phyloP scores from a whole-genome alignment of 2,329 filamentous ascomycete species.

The Pezicula carpinea region DNA sequence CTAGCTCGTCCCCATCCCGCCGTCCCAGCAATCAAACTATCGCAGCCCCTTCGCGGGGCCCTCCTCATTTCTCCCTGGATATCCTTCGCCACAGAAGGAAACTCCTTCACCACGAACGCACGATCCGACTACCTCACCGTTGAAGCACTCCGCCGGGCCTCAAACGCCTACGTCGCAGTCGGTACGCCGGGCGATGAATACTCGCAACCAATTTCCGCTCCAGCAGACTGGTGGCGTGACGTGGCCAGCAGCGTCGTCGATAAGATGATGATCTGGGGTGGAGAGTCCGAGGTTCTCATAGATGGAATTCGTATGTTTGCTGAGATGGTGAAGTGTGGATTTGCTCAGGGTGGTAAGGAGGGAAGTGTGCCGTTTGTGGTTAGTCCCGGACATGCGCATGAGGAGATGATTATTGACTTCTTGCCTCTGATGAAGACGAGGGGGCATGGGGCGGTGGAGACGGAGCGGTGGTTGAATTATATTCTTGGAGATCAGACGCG shows the following conservation, averaged over 20 bases:
- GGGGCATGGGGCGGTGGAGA: neutral
- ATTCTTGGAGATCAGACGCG: neutral
- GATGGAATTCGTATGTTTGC: neutral
- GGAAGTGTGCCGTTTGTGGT: neutral
- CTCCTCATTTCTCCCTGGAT: slow-evolving; percentile 1
- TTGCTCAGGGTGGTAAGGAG: neutral
- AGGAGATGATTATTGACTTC: slow-evolving; percentile 2
- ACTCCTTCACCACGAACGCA: neutral
- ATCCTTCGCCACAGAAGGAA: neutral
- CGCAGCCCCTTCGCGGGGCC: neutral
- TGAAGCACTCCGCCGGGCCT: neutral
- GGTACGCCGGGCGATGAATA: neutral
- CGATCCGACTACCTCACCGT: neutral
- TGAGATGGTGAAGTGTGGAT: neutral
- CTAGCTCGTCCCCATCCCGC: neutral
- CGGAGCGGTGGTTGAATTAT: neutral
- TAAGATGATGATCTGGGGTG: neutral
- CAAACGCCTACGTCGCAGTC: neutral
- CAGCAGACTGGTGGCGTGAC: neutral
- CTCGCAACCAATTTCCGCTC: neutral
- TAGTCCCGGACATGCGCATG: neutral
- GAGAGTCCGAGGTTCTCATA: neutral
- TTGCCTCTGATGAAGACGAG: neutral
- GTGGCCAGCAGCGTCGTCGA: neutral
- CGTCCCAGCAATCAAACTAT: neutral